A percentile compares a stretch with the other conserved stretches of the same genome.
Evolutionary conservation across 805 yeast species (phyloP).

Genomic region (Starmerella gropengiesseri): DNA sequence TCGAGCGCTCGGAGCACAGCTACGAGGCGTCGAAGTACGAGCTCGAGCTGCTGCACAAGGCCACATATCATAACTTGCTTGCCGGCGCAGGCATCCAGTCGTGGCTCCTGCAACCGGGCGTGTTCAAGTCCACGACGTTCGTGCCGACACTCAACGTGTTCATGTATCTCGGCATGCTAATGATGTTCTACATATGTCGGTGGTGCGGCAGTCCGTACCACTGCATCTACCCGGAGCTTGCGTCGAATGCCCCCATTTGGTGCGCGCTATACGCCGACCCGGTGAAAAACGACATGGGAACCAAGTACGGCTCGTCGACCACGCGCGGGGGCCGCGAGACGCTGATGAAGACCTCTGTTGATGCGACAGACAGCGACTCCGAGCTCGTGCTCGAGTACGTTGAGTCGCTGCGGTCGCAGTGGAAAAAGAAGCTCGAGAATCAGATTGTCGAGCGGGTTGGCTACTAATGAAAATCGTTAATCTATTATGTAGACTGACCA

Average conservation of each 20-base stretch:
- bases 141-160: constrained; percentile 63
- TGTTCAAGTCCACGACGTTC: constrained; percentile 74
- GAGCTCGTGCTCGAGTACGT: constrained; percentile 58
- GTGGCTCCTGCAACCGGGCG: constrained; percentile 87
- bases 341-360: constrained; percentile 35
- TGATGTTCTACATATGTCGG: constrained; percentile 74
- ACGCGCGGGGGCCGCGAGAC: constrained; percentile 54
- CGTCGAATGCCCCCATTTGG: constrained; percentile 77
- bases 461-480: constrained; percentile 2
- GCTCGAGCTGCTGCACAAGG: constrained; percentile 72
- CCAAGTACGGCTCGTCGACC: constrained; percentile 66
- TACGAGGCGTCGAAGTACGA: constrained; percentile 89
- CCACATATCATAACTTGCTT: constrained; percentile 45
- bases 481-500: background rate
- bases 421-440: constrained; percentile 65
- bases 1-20: constrained; percentile 50
- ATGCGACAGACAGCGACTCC: constrained; percentile 38
- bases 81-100: constrained; percentile 47
- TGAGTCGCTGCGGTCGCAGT: constrained; percentile 44
- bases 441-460: constrained; percentile 47
- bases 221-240: constrained; percentile 75
- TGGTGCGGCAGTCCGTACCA: constrained; percentile 79
- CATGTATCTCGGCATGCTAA: constrained; percentile 76
- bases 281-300: constrained; percentile 36
- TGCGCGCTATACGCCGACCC: constrained; percentile 49